phyloP scores from a whole-genome alignment of 257 asterid species.

The Catharanthus roseus region DNA sequence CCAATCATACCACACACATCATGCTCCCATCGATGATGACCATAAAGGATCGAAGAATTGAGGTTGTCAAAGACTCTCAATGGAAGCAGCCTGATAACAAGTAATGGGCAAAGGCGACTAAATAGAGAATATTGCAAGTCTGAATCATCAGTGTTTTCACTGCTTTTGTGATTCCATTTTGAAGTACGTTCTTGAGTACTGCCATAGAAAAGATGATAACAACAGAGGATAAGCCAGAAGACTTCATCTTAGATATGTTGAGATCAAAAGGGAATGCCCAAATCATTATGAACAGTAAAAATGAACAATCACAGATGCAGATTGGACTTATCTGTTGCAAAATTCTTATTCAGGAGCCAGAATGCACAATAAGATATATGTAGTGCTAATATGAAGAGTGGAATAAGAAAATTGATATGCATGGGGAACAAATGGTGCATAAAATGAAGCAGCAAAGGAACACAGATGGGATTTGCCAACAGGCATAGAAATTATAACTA shows the following conservation, averaged over 20 bases:
- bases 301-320: neutral
- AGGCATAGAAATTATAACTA: too few species aligned
- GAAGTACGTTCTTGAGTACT: constrained; percentile 33
- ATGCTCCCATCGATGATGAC: constrained; percentile 34
- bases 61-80: constrained; percentile 70
- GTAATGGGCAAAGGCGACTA: constrained; percentile 81
- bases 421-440: too few species aligned
- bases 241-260: neutral
- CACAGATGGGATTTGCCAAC: too few species aligned
- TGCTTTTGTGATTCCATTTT: constrained; percentile 23
- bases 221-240: neutral
- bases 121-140: constrained; percentile 44
- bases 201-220: constrained; percentile 16
- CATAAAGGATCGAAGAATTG: constrained; percentile 55
- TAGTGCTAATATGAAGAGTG: too few species aligned
- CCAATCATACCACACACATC: constrained; percentile 43
- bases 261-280: neutral
- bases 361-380: too few species aligned
- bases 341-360: too few species aligned
- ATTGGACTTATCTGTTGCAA: neutral
- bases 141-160: constrained; percentile 31
- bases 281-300: neutral
- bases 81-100: constrained; percentile 81
- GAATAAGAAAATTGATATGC: too few species aligned
- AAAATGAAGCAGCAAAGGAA: too few species aligned